Base-by-base conservation (phyloP, 1,139 yeast genomes). In the Petasospora fabianii region DNA sequence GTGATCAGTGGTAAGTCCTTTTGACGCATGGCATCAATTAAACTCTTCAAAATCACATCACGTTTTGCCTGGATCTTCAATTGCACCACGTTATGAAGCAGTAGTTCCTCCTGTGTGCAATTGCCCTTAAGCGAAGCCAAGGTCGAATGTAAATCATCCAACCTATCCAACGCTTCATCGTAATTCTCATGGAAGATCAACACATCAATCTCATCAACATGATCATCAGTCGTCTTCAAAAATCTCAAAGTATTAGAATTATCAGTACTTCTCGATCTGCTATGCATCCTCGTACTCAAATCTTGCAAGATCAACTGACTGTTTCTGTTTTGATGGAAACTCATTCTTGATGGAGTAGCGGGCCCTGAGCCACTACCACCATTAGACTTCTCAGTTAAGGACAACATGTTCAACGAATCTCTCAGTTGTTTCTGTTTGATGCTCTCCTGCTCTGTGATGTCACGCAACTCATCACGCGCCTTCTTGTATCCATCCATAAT, bases 171-270 rank as follows among this genome's bases (percentile, higher is more conserved):
- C 0, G 84, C 78, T 36, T 68, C 75, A 18, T 64, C 61, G 52
- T 71, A 80, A 44, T 71, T 70, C 43, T 78, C 74, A 52, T 80
- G 84, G 6, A 86, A 81, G 24, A 82, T 71, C 42, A 71, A 69
- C 20, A 80, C 75, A 55, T 83, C 92, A 24, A 81, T 69, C 44
- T 81, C 86, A 46, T 80, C 84, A 22, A 83, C 66, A 36, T 71
- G 65, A 39, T 80, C 84, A 48, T 80, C 86, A 30, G 80, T 67
- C 34, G 70, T 67, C 38, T 77, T 73, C 41, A 79, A 65, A 18
- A 68, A 49, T 45, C 54, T 56, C 42, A 43, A 66, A 61, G 34
- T 55, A 49, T 34, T 59, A 51, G 51, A 69, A 61, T 54, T 47
- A 38, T 75, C 83, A 44, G 69, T 63, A 19, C 78, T 71, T 34